Base-by-base conservation (phyloP, 1,284 basidiomycete species). In the Rugosomyces carneus region DNA sequence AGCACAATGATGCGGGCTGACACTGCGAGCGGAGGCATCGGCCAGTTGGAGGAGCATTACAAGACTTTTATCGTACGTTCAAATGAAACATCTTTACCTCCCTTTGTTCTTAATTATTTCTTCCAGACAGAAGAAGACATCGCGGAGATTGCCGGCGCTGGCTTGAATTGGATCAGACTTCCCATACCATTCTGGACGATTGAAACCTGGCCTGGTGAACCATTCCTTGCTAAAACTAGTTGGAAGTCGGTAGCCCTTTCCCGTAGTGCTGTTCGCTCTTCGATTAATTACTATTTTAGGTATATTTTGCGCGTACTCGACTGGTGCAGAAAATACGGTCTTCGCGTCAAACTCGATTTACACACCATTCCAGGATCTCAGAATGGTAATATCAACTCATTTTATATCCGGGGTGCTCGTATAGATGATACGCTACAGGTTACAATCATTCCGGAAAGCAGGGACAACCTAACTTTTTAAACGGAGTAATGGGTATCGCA, bases 271-370 rank as follows among this genome's bases (percentile, higher is more conserved):
- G n/a, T n/a, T n/a, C n/a, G n/a, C n/a, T n/a, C n/a, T n/a, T n/a
- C n/a, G n/a, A n/a, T n/a, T n/a, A n/a, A n/a, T n/a, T n/a, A n/a
- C n/a, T n/a, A n/a, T n/a, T n/a, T n/a, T n/a, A n/a, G n/a, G n/a
- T n/a, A n/a, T n/a, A n/a, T n/a, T n/a, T n/a, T n/a, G n/a, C n/a
- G 87, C 5, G 76, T 93, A 52, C 67, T n/a, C n/a, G n/a, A 80
- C 53, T 95, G 93, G 93, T 87, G 83, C 21, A 78, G 91, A 57
- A 95, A 95, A 68, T 96, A 96, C 62, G 93, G 93, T 5, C 64
- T 96, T 44, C 81, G 93, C 39, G 85, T 95, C 58, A 89, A 89
- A 64, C 76, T 95, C 42, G 93, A 96, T 68, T 65, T 94, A 20
- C 82, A 87, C 53, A 64, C 79, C 11, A 70, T 86, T 35, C 83